Percentiles rank a stretch among this genome's conserved stretches.
Conservation (phyloP, 768 basidiomycete species). For the Boletus tylopilopsis region DNA sequence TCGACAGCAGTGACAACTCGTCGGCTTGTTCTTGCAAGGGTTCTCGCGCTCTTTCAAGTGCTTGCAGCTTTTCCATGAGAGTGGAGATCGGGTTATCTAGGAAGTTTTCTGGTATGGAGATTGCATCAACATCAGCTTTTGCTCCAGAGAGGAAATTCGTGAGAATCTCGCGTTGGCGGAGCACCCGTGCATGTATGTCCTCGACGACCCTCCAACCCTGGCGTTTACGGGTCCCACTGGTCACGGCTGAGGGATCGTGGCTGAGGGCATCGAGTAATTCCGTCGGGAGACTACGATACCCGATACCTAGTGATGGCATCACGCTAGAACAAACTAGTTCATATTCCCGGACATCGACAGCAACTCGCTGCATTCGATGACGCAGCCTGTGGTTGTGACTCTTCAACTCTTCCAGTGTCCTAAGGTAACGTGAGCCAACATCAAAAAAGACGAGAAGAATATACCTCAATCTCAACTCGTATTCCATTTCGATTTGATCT, state of each 20-base stretch:
- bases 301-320: conserved; percentile 44
- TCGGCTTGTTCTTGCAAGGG: conserved; percentile 44
- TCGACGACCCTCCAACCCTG: conserved; percentile 73
- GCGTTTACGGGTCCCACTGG: conserved; percentile 55
- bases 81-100: conserved; percentile 52
- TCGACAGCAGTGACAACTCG: conserved; percentile 47
- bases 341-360: conserved; percentile 60
- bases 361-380: conserved; percentile 64
- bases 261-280: conserved; percentile 72
- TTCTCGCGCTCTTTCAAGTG: conserved; percentile 45
- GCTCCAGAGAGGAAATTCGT: conserved; percentile 39
- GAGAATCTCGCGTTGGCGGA: conserved; percentile 56
- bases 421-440: conserved; percentile 24
- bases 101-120: conserved; percentile 35
- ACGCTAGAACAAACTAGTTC: conserved; percentile 55
- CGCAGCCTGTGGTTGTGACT: conserved; percentile 66
- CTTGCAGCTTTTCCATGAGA: conserved; percentile 47
- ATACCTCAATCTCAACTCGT: conserved; percentile 40
- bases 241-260: conserved; percentile 77
- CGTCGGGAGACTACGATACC: conserved; percentile 49
- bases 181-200: conserved; percentile 62
- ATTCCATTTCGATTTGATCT: conserved; percentile 46
- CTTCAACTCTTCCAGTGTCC: conserved; percentile 56
- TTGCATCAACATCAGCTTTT: not conserved
- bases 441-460: conserved; percentile 4